A percentile compares a stretch with the other conserved stretches of the same genome.
Conservation (phyloP, 176 grass and related monocot species). For the Lolium perenne region DNA sequence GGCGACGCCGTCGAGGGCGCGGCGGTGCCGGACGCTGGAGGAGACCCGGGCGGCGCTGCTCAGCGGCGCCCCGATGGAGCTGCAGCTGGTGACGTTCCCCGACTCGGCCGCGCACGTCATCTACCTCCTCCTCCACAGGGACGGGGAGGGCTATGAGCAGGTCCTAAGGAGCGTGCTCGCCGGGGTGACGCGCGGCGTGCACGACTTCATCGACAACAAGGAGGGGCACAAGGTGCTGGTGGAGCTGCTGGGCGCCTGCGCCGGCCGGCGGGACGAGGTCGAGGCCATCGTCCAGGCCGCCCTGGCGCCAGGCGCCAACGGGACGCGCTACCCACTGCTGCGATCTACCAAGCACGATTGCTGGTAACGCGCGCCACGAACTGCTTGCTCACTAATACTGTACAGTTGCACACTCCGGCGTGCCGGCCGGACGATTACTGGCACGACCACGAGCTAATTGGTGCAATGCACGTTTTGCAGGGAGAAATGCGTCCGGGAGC, state of each 20-base stretch:
- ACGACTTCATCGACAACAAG: neutral
- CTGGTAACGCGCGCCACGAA: slow-evolving; percentile 19
- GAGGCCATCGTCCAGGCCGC: neutral
- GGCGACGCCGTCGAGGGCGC: neutral
- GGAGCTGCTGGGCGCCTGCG: slow-evolving; percentile 36
- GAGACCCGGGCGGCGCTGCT: slow-evolving; percentile 19
- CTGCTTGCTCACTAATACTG: neutral
- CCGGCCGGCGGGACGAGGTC: slow-evolving; percentile 6
- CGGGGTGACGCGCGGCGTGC: slow-evolving; percentile 9
- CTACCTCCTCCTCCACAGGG: neutral
- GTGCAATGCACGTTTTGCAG: neutral
- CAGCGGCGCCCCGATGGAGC: neutral
- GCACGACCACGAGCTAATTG: neutral
- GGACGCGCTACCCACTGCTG: neutral
- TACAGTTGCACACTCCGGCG: too few species aligned
- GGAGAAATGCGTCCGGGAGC: neutral
- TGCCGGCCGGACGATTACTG: too few species aligned
- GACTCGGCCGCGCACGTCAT: neutral
- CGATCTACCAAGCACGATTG: neutral
- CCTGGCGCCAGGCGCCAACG: neutral
- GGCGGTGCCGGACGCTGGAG: neutral
- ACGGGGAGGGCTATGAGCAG: neutral
- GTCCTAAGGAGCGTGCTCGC: slow-evolving; percentile 32
- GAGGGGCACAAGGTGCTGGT: slow-evolving; percentile 4
- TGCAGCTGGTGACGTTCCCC: neutral